A percentile compares a stretch with the other conserved stretches of the same genome.
These are phyloP conservation scores for button mushroom (Agaricus bisporus) DNA, from an alignment of 768 basidiomycete genomes.

Conservation along the genomic window DNA sequence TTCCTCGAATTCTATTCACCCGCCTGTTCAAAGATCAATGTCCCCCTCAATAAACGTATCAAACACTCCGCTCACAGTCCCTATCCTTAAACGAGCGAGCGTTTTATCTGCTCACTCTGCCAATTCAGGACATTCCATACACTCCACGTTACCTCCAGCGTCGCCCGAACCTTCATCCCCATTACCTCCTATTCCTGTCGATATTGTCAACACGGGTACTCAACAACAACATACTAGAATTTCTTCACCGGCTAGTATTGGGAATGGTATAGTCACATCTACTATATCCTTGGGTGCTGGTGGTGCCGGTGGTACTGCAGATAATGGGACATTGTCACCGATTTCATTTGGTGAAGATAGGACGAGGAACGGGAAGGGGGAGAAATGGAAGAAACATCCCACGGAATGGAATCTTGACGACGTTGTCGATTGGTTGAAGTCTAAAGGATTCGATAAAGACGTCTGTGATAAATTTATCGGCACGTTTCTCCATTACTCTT, in stretches of 20 bases:
- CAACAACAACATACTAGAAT: background rate
- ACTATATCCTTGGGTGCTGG: no score
- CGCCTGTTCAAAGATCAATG: background rate
- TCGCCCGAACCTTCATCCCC: background rate
- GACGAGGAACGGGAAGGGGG: background rate
- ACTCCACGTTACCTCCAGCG: background rate
- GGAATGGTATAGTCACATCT: no score
- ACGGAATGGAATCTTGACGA: slow-evolving; percentile 84
- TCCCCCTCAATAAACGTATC: slow-evolving; percentile 19
- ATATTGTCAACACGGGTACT: background rate
- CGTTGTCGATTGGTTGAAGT: slow-evolving; percentile 83
- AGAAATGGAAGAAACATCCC: slow-evolving; percentile 38
- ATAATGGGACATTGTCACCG: slow-evolving; percentile 5
- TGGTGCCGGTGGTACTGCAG: background rate
- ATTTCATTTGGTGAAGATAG: slow-evolving; percentile 4
- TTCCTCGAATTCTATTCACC: background rate
- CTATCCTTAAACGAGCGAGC: slow-evolving; percentile 31
- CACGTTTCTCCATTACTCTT: slow-evolving; percentile 27
- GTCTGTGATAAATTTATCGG: slow-evolving; percentile 85
- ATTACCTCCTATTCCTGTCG: background rate
- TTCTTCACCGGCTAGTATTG: background rate
- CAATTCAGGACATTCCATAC: background rate
- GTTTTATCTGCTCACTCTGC: slow-evolving; percentile 17
- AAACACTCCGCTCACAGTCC: slow-evolving; percentile 20
- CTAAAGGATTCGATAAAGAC: slow-evolving; percentile 78